Conservation (phyloP, 371 early-diverging fungal species). For the Mortierella sp. region DNA sequence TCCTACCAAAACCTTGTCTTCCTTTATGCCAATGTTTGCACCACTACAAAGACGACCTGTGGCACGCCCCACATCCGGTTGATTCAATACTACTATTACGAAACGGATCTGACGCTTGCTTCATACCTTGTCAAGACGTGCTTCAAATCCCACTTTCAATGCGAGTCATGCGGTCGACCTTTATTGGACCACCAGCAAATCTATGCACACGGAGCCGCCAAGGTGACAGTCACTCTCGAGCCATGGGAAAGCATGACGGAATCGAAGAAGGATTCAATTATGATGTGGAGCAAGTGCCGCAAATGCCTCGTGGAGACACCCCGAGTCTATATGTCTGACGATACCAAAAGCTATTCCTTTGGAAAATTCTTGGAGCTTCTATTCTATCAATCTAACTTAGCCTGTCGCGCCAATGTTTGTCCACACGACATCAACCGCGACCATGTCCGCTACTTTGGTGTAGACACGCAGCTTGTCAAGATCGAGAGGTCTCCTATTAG, state of each 20-base stretch:
- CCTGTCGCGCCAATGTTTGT: constrained; percentile 81
- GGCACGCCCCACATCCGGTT: constrained; percentile 75
- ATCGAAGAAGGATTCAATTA: constrained; percentile 79
- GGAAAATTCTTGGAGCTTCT: constrained; percentile 94
- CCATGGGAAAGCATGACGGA: constrained; percentile 60
- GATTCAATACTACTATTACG: constrained; percentile 82
- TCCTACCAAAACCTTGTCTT: constrained; percentile 76
- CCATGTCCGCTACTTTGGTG: constrained; percentile 81
- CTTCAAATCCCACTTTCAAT: constrained; percentile 69
- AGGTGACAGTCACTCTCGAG: constrained; percentile 82
- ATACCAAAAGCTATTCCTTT: constrained; percentile 93
- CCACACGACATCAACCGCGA: constrained; percentile 83
- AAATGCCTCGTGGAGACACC: constrained; percentile 79
- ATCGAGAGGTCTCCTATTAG: constrained; percentile 81
- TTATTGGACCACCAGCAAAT: constrained; percentile 82
- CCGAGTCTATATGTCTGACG: constrained; percentile 80
- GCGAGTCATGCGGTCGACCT: constrained; percentile 79
- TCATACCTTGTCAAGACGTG: constrained; percentile 88
- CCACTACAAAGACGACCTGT: constrained; percentile 74
- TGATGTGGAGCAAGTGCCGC: constrained; percentile 89
- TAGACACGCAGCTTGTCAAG: constrained; percentile 76
- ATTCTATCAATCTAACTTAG: constrained; percentile 80
- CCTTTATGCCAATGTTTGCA: constrained; percentile 77
- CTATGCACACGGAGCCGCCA: constrained; percentile 85
- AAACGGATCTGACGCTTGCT: constrained; percentile 86